Evolutionary conservation across 2,329 filamentous ascomycete species (phyloP), one percentile per base, ranked within the genome.

Genomic region (Didymellaceae sp.): DNA sequence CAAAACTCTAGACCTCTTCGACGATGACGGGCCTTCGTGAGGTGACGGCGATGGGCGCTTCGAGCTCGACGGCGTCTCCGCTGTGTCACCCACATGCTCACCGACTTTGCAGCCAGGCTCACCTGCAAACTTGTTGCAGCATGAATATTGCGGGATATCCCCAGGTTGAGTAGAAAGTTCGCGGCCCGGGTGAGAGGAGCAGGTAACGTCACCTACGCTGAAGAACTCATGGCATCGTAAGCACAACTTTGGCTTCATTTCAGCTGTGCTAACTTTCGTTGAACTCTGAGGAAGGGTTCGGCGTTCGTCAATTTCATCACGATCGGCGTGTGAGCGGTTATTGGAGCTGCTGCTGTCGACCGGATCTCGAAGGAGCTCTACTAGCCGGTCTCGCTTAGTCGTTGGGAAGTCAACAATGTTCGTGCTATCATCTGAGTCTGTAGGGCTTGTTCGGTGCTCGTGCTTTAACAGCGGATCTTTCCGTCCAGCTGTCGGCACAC

Each of bases 111-210:
- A 65, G 14, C 59, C 60, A 16, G 38, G 35, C 26, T 53, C 44
- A 3, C 41, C 41, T 3, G 37, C n/a, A 14, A 54, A 44, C 11
- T 24, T 51, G 3, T 34, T 10, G 33, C 63, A 66, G 35, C 58
- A 57, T 3, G 40, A 43, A 44, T 55, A 60, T 1, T 35, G 24
- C 10, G 38, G 13, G n/a, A 52, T 11, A 6, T 45, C 22, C 8
- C 26, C 41, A 18, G 11, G 22, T 11, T 35, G 50, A 22, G 37
- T 22, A 14, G 24, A 30, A 0, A 34, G 22, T 28, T 39, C 49
- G 25, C 16, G 38, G 3, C 61, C 62, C 13, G 52, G 28, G 45
- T 68, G 65, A 39, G 51, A 59, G 22, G 55, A 45, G 34, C 63
- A 68, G 6, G 45, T 17, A 9, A 2, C 13, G 11, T 38, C 31